A percentile compares a stretch with the other conserved stretches of the same genome.
Evolutionary conservation across 164 flowering plant genomes (phyloP).

Genomic region (Saururus chinensis): DNA sequence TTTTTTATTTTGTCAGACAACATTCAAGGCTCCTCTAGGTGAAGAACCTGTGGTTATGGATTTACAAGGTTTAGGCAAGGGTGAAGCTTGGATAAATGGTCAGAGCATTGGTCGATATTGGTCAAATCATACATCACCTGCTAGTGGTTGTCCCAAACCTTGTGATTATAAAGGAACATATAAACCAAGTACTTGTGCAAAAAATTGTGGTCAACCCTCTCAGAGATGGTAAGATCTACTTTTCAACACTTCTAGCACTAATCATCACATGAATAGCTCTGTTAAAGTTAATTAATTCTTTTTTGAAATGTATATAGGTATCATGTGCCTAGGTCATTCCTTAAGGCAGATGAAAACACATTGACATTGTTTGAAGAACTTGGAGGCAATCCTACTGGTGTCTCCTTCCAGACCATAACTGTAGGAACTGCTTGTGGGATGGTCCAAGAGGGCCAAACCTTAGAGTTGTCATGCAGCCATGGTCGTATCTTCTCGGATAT

Average conservation of each 20-base stretch:
- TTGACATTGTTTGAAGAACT: not conserved
- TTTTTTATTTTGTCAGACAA: conserved; percentile 16
- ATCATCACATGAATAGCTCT: not conserved
- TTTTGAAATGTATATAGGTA: conserved; percentile 1
- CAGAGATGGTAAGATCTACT: not conserved
- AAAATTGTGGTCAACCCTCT: conserved; percentile 12
- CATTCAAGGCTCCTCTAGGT: conserved; percentile 40
- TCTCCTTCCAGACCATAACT: not conserved
- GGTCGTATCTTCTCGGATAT: not conserved
- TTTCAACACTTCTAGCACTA: not conserved
- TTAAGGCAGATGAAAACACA: conserved; percentile 8
- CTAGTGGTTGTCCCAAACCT: not conserved
- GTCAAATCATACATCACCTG: conserved; percentile 17
- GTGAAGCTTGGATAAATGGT: conserved; percentile 54
- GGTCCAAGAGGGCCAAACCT: not conserved
- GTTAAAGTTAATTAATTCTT: too few relatives aligned
- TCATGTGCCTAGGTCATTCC: conserved; percentile 70
- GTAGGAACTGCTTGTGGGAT: not conserved
- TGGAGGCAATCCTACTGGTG: not conserved
- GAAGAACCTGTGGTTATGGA: conserved; percentile 35
- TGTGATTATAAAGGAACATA: conserved; percentile 72
- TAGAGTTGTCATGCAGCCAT: not conserved
- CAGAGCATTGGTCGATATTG: conserved; percentile 53
- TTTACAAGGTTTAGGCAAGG: conserved; percentile 45
- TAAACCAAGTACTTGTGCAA: conserved; percentile 22